Base-by-base conservation (phyloP, 306 rosid genomes). In the Prunus armeniaca region DNA sequence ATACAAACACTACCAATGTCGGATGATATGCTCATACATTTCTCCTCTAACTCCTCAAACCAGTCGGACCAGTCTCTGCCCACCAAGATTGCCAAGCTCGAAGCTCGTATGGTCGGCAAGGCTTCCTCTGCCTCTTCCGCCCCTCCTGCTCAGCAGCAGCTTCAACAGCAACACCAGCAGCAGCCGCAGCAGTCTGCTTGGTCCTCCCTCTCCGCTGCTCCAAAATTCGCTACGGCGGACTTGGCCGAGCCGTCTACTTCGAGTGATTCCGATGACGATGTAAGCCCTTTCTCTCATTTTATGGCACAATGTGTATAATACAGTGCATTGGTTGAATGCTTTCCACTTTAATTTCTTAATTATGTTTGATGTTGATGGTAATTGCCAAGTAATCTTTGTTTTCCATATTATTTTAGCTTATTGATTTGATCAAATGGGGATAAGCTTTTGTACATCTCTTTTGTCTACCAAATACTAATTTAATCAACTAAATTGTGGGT, bases 51-150 rank as follows among this genome's bases (percentile, higher is more conserved):
- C 81, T 96, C 99, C 22, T 96, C 97, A 11, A 96, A 96, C 86
- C 99, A 91, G 83, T 96, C 99, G 28, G 99, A 96, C 83, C 98
- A 96, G 84, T 93, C 99, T 71, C 76, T 96, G 67, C 99, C 99
- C 64, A 88, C 96, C 13, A 93, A 93, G 87, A 93, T 96, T 82
- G 98, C 98, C 60, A 96, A 93, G 89, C 89, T 96, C 76, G 99
- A 96, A 82, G 98, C 99, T 88, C 99, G 98, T 47, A 89, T 96
- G 99, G 87, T 78, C 14, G 96, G 99, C 30, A 93, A 93, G 82
- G 85, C 96, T 14, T 73, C 83, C 27, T 71, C 84, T 56, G 74
- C 80, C 43, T 14, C 69, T 60, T 54, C 73, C 62, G 74, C 70
- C 24, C 78, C 78, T 1, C 63, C 82, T 51, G 38, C 88, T 50